These are phyloP conservation scores for Fraxinus sp. DNA, from an alignment of 305 asterid genomes.

Conservation along the genomic window DNA sequence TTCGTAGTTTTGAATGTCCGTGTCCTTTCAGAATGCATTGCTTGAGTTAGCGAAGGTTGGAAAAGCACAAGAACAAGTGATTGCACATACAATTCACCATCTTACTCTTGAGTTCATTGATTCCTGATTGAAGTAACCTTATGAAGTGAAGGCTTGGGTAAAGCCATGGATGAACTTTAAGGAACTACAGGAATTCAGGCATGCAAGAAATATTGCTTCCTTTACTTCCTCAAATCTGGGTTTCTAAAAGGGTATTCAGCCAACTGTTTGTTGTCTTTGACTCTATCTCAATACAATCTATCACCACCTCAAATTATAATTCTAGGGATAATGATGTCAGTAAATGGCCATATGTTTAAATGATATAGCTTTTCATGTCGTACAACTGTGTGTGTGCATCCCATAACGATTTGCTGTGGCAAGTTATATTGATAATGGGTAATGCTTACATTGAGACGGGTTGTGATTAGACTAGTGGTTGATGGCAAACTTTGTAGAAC, in stretches of 20 bases:
- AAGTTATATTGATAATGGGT: neutral
- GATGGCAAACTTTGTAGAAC: neutral
- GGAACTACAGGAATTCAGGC: conserved; percentile 75
- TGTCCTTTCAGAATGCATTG: conserved; percentile 46
- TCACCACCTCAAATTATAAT: neutral
- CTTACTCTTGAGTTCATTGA: conserved; percentile 79
- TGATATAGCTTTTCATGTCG: neutral
- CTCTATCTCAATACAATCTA: neutral
- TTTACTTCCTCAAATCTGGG: conserved; percentile 75
- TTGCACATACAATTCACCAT: conserved; percentile 67
- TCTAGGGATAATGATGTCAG: neutral
- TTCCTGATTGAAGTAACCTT: conserved; percentile 61
- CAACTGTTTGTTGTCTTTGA: neutral
- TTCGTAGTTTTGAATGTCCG: neutral
- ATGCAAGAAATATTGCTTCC: conserved; percentile 48
- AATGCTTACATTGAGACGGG: neutral
- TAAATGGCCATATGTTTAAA: neutral
- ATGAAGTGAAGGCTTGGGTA: conserved; percentile 82
- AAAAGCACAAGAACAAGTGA: conserved; percentile 67
- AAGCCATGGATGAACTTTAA: conserved; percentile 80
- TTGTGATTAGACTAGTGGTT: neutral
- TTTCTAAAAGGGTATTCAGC: conserved; percentile 51
- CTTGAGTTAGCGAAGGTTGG: conserved; percentile 77
- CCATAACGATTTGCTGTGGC: neutral
- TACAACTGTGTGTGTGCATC: neutral